Evolutionary conservation across 2,329 filamentous ascomycete species (phyloP).

Genomic region (Geosmithia flava): DNA sequence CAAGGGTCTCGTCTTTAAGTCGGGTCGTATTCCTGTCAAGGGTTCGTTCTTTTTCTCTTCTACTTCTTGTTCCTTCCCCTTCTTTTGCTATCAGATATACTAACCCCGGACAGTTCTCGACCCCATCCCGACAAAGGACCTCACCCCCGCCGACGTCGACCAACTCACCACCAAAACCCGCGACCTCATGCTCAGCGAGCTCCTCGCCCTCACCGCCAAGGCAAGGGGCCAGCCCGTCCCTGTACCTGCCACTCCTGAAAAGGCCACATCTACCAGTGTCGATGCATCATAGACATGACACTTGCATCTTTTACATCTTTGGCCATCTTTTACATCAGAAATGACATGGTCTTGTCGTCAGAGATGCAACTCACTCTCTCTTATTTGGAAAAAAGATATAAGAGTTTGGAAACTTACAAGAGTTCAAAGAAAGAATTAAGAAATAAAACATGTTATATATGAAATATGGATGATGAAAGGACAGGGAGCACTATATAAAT

Average conservation of each 20-base stretch:
- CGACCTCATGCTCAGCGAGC: conserved; percentile 63
- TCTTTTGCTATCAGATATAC: not conserved
- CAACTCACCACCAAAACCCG: conserved; percentile 54
- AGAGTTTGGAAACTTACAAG: not conserved
- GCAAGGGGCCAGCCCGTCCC: conserved; percentile 27
- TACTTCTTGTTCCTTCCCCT: not conserved
- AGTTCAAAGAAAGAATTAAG: too few relatives aligned
- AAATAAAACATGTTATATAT: too few relatives aligned
- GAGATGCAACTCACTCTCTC: too few relatives aligned
- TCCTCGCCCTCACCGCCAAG: conserved; percentile 39
- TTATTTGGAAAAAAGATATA: not conserved
- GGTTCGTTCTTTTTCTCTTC: conserved; percentile 32
- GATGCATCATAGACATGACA: conserved; percentile 7
- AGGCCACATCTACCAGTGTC: conserved; percentile 16
- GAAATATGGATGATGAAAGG: too few relatives aligned
- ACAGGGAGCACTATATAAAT: conserved; percentile 4
- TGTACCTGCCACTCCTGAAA: conserved; percentile 12
- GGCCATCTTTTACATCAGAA: not conserved
- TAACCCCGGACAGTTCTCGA: conserved; percentile 49
- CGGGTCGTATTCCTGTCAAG: conserved; percentile 63
- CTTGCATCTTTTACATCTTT: not conserved
- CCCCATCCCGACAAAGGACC: conserved; percentile 63
- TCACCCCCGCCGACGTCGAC: conserved; percentile 68
- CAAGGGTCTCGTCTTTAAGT: conserved; percentile 51
- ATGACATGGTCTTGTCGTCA: too few relatives aligned